phyloP scores from a whole-genome alignment of 2,329 filamentous ascomycete genomes.

The Sporothrix mexicana region DNA sequence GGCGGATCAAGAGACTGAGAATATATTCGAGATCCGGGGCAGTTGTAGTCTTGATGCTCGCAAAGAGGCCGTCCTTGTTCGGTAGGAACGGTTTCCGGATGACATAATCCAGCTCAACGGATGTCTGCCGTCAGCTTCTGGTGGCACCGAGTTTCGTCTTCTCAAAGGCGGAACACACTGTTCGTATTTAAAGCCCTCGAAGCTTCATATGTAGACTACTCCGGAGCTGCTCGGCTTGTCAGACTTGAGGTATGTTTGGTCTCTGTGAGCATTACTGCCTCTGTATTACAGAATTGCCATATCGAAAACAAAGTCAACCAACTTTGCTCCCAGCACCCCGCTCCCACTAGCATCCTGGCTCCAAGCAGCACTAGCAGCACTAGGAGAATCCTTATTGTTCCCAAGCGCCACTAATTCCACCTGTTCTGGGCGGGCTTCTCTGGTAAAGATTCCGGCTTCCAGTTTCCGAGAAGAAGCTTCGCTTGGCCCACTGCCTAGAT shows the following conservation, averaged over 20 bases:
- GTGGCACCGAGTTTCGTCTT: background rate
- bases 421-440: background rate
- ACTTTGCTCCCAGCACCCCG: background rate
- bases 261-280: background rate
- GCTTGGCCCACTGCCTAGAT: background rate
- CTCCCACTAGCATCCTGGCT: constrained; percentile 1
- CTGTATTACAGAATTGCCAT: background rate
- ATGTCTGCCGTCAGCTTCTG: background rate
- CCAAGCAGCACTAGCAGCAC: background rate
- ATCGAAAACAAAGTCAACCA: background rate
- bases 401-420: background rate
- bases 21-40: background rate
- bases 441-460: background rate
- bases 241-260: background rate
- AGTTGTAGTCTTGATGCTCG: background rate
- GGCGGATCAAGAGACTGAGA: background rate
- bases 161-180: background rate
- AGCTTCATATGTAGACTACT: background rate
- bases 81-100: constrained; percentile 1
- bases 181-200: background rate
- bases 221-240: background rate
- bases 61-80: background rate
- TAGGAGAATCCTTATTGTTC: constrained; percentile 4
- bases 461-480: background rate
- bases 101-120: background rate